A percentile compares a stretch with the other conserved stretches of the same genome.
Conservation (phyloP, 2,329 filamentous ascomycete species). For the Penicillium digitatum region DNA sequence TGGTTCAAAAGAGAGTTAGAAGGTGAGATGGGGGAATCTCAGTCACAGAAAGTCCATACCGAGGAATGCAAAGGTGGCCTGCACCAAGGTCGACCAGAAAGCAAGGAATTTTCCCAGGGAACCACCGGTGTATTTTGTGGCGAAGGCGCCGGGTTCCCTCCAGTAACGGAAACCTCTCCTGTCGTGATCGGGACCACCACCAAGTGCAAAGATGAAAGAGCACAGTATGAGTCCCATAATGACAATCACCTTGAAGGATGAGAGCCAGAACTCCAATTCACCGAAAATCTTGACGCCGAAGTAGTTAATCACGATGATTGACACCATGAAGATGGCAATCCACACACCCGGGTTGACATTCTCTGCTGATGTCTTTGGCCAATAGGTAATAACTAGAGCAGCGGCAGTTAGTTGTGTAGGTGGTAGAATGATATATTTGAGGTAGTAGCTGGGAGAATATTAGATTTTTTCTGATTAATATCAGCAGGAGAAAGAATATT, state of each 20-base stretch:
- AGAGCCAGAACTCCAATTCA: slow-evolving; percentile 54
- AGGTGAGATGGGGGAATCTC: slow-evolving; percentile 25
- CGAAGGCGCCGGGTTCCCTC: slow-evolving; percentile 45
- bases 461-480: slow-evolving; percentile 1
- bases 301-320: slow-evolving; percentile 55
- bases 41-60: slow-evolving; percentile 56
- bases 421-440: slow-evolving; percentile 6
- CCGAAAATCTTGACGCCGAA: slow-evolving; percentile 66
- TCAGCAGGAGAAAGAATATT: slow-evolving; percentile 39
- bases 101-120: slow-evolving; percentile 5
- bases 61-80: slow-evolving; percentile 60
- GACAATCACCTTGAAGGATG: slow-evolving; percentile 59
- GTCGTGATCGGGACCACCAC: slow-evolving; percentile 68
- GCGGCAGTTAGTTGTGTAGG: slow-evolving; percentile 22
- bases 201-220: slow-evolving; percentile 75
- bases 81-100: slow-evolving; percentile 3
- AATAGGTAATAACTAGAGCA: slow-evolving; percentile 21
- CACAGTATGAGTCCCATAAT: slow-evolving; percentile 65
- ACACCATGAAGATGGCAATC: slow-evolving; percentile 1
- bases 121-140: slow-evolving; percentile 8
- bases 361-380: not conserved
- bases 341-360: slow-evolving; percentile 2
- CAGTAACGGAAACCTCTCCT: slow-evolving; percentile 66
- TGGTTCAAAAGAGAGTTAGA: slow-evolving; percentile 49
- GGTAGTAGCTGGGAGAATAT: not conserved